Evolutionary conservation across 306 rosid genomes (phyloP), one percentile per base, ranked within the genome.

Genomic region (Fragaria iinumae): DNA sequence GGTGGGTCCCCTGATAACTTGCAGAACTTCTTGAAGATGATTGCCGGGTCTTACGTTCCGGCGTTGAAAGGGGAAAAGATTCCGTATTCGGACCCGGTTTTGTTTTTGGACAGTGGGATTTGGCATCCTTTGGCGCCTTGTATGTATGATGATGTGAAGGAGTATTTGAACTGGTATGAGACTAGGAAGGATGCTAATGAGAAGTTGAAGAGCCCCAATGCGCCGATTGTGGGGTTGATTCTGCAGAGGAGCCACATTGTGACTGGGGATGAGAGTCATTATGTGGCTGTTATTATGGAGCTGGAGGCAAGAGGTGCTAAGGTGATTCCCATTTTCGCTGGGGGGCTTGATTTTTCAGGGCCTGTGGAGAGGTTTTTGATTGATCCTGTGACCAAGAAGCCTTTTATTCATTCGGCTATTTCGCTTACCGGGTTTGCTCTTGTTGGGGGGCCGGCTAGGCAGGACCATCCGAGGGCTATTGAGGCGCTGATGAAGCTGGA

Each of bases 111-210:
- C 17, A 85, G 49, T 36, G 99, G 99, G 56, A 87, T 92, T 78
- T 96, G 99, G 98, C 99, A 96, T 82, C 99, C 99, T 79, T 79
- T 96, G 83, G 99, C 98, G 72, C 98, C 99, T 81, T 87, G 93
- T 82, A 92, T 96, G 99, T 96, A 92, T 74, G 99, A 83, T 73
- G 99, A 96, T 82, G 97, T 96, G 75, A 95, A 92, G 74, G 99
- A 96, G 93, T 96, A 92, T 77, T 81, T 96, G 90, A 96, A 96
- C 73, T 96, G 99, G 99, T 89, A 91, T 80, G 98, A 85, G 10
- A 92, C 99, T 8, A 92, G 99, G 69, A 90, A 84, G 91, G 97
- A 95, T 85, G 89, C 91, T 2, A 89, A 89, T 85, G 97, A 88
- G 81, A 89, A 89, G 89, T 90, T 96, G 1, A 96, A 83, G 91